phyloP scores from a whole-genome alignment of 1,139 yeast species.

The Geotrichum restrictum region DNA sequence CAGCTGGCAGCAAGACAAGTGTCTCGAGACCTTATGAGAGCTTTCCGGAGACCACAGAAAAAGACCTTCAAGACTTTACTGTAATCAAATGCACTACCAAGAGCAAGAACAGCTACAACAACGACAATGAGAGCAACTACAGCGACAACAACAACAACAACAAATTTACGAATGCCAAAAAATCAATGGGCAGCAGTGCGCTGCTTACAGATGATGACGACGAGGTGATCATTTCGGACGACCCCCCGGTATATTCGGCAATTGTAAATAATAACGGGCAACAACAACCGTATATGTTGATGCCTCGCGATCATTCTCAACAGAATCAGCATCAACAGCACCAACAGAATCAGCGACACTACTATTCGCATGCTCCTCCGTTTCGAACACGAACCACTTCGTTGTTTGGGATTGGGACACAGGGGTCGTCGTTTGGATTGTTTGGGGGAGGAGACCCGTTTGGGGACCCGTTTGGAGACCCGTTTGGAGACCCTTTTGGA shows the following conservation, averaged over 20 bases:
- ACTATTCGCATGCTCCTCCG: no score
- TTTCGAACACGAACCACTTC: no score
- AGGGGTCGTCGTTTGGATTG: no score
- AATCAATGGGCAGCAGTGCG: conserved; percentile 26
- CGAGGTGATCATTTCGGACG: conserved; percentile 13
- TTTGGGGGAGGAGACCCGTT: no score
- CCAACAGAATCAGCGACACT: not conserved
- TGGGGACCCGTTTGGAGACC: no score
- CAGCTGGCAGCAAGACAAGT: no score
- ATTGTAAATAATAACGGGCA: no score
- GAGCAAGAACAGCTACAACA: not conserved
- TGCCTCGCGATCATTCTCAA: not conserved
- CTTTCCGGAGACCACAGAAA: no score
- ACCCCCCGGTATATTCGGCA: conserved; percentile 10
- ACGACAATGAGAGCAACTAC: not conserved
- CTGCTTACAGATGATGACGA: conserved; percentile 27
- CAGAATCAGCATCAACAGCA: conserved; percentile 6
- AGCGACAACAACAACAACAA: not conserved
- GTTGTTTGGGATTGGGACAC: no score
- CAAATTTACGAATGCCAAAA: not conserved
- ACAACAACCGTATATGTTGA: conserved; percentile 2
- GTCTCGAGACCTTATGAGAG: no score
- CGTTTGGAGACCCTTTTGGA: conserved; percentile 8
- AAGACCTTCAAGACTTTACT: no score
- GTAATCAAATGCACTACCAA: no score